A percentile compares a stretch with the other conserved stretches of the same genome.
Conservation (phyloP, 257 asterid species). For the Gardenia jasminoides region DNA sequence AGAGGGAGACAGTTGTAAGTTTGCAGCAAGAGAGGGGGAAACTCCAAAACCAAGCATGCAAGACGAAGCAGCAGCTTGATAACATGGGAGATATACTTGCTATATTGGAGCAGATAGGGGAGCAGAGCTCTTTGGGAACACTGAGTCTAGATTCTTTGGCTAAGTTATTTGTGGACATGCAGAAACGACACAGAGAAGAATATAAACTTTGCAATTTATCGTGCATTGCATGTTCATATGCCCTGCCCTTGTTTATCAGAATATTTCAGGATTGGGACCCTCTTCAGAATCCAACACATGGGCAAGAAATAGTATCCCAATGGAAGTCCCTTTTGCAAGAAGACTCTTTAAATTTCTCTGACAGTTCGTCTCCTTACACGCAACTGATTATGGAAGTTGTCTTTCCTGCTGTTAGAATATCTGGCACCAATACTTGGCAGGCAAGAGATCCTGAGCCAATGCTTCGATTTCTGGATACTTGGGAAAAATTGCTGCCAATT, state of each 20-base stretch:
- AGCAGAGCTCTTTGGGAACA: slow-evolving; percentile 54
- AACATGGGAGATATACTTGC: slow-evolving; percentile 56
- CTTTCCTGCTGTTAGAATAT: no score
- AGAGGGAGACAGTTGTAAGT: slow-evolving; percentile 87
- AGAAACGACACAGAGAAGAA: slow-evolving; percentile 53
- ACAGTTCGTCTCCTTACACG: no score
- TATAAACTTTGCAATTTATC: slow-evolving; percentile 73
- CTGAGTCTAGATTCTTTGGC: slow-evolving; percentile 74
- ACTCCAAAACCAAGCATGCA: slow-evolving; percentile 54
- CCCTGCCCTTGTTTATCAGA: slow-evolving; percentile 74
- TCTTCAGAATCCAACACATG: no score
- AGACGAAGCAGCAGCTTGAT: slow-evolving; percentile 64
- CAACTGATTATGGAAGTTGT: no score
- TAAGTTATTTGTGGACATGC: slow-evolving; percentile 57
- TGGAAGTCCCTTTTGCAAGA: no score
- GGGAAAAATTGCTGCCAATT: no score
- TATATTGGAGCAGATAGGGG: slow-evolving; percentile 51
- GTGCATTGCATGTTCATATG: slow-evolving; percentile 80
- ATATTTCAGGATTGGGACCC: no score
- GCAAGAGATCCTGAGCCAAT: no score
- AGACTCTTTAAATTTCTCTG: no score
- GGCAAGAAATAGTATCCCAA: no score
- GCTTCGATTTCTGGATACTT: no score
- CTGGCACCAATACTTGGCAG: no score
- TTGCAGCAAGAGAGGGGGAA: slow-evolving; percentile 87